Evolutionary conservation across 345 rosid species (phyloP).

Genomic region (Eucalyptus regnans): DNA sequence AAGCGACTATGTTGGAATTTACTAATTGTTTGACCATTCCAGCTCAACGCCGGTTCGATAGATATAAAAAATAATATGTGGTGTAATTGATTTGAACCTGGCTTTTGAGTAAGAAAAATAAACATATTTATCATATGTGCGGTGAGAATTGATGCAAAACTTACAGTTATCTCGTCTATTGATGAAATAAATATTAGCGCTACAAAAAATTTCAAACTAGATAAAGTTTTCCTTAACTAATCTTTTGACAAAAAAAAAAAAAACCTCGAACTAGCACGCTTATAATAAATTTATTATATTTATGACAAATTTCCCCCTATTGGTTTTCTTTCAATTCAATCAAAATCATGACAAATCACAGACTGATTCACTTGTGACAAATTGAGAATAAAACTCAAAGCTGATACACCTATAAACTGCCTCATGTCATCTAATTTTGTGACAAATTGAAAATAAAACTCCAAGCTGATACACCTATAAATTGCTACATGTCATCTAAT

Average conservation of each 20-base stretch:
- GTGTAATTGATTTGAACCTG: fast-evolving
- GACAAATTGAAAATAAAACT: too few relatives aligned
- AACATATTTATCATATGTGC: fast-evolving
- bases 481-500: too few relatives aligned
- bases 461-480: fast-evolving
- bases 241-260: too few relatives aligned
- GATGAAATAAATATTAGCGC: too few relatives aligned
- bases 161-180: fast-evolving
- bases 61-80: fast-evolving
- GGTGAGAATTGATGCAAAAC: background rate
- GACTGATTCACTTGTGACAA: fast-evolving
- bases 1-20: fast-evolving
- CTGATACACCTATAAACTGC: fast-evolving
- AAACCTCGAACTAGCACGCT: fast-evolving
- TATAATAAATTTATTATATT: too few relatives aligned
- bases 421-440: fast-evolving
- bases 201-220: too few relatives aligned
- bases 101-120: background rate
- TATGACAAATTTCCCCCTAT: fast-evolving
- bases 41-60: fast-evolving
- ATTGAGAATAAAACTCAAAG: too few relatives aligned
- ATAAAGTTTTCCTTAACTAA: too few relatives aligned
- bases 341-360: fast-evolving
- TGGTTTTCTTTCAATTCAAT: too few relatives aligned
- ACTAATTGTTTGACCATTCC: background rate